Conservation (phyloP, 2,329 filamentous ascomycete species). For the Kalmusia sp. region DNA sequence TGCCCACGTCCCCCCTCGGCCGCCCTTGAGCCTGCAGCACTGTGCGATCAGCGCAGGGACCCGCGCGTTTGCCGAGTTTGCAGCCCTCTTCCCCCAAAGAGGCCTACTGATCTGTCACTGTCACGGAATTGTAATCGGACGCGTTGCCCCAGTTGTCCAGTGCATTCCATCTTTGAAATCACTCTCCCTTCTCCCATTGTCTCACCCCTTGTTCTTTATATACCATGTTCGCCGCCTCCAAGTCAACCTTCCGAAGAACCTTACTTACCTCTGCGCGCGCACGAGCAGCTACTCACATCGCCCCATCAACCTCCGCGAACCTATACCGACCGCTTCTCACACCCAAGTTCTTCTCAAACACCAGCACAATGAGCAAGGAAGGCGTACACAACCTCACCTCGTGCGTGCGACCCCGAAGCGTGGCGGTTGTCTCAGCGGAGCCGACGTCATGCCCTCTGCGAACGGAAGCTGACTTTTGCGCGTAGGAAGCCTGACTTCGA, state of each 20-base stretch:
- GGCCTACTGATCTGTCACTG: conserved; percentile 25
- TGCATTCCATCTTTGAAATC: conserved; percentile 48
- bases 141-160: conserved; percentile 27
- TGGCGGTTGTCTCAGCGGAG: conserved; percentile 3
- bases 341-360: conserved; percentile 50
- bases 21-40: neutral
- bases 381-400: conserved; percentile 58
- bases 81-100: conserved; percentile 19
- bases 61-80: conserved; percentile 36
- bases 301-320: conserved; percentile 33
- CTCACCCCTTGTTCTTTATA: conserved; percentile 34
- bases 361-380: conserved; percentile 51
- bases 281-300: conserved; percentile 39
- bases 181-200: conserved; percentile 1
- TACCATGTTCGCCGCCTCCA: conserved; percentile 49
- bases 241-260: conserved; percentile 45
- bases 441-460: conserved; percentile 21
- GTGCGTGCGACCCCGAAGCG: conserved; percentile 41
- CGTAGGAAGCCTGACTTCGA: conserved; percentile 67
- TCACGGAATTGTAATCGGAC: conserved; percentile 37
- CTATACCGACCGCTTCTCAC: conserved; percentile 44
- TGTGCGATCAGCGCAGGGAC: conserved; percentile 27
- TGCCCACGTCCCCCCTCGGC: neutral
- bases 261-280: conserved; percentile 51
- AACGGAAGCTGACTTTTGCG: neutral